Evolutionary conservation across 2,329 filamentous ascomycete genomes (phyloP).

Genomic region (Ophiobolus disseminans): DNA sequence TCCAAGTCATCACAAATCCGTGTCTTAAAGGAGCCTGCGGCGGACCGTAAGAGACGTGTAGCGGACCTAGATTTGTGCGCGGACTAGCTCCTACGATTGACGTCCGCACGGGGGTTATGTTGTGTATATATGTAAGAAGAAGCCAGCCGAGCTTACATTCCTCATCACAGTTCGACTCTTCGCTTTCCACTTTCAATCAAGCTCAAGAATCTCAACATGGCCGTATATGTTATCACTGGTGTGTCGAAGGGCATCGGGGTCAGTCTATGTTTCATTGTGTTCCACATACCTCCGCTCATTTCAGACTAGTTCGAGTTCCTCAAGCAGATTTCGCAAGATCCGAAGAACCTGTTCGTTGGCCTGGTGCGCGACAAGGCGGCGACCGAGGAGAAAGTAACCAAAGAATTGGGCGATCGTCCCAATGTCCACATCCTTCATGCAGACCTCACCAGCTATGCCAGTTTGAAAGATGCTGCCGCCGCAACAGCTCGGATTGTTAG

Average conservation of each 20-base stretch:
- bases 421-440: constrained; percentile 34
- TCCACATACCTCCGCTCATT: neutral
- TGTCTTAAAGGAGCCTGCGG: neutral
- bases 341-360: constrained; percentile 34
- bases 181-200: neutral
- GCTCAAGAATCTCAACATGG: constrained; percentile 20
- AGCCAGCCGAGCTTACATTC: neutral
- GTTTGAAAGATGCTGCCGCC: constrained; percentile 28
- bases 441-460: constrained; percentile 28
- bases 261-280: neutral
- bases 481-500: constrained; percentile 6
- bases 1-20: no score
- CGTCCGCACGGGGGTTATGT: neutral
- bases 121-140: neutral
- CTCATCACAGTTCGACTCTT: neutral
- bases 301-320: constrained; percentile 58
- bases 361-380: constrained; percentile 49
- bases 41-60: neutral
- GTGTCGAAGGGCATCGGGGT: constrained; percentile 38
- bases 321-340: constrained; percentile 53
- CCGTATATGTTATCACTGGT: constrained; percentile 38
- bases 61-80: neutral
- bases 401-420: constrained; percentile 44
- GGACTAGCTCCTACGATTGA: neutral
- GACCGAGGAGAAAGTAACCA: constrained; percentile 53